Evolutionary conservation across 306 rosid genomes (phyloP).

Genomic region (Morella rubra): DNA sequence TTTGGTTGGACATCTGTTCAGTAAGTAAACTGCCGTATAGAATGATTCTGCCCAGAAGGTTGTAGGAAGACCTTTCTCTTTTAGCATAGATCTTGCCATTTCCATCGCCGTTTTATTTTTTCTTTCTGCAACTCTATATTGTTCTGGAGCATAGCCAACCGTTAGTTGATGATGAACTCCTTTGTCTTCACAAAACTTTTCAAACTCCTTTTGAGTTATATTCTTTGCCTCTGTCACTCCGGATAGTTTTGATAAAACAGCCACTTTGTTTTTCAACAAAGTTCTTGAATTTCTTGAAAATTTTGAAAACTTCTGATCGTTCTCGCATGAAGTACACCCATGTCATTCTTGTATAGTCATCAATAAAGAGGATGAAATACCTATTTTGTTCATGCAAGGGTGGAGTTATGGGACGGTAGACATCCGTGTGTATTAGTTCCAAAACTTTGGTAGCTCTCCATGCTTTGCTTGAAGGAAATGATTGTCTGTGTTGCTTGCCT

Average conservation of each 20-base stretch:
- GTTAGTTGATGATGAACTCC: neutral
- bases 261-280: conserved; percentile 8
- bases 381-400: neutral
- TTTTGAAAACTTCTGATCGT: neutral
- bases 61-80: neutral
- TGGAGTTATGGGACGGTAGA: neutral
- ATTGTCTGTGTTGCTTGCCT: no score
- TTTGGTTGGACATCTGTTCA: neutral
- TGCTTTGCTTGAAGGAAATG: no score
- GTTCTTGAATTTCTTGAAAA: conserved; percentile 1
- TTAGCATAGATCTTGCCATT: neutral
- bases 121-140: neutral
- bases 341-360: neutral
- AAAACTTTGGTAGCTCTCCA: neutral
- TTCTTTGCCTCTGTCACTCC: neutral
- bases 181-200: neutral
- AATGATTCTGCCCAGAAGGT: neutral
- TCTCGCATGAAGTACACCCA: neutral
- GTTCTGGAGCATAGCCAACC: neutral
- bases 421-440: neutral
- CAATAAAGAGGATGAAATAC: neutral
- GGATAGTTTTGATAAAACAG: neutral
- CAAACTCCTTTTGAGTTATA: neutral
- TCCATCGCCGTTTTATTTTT: neutral
- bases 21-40: neutral